A percentile compares a stretch with the other conserved stretches of the same genome.
Evolutionary conservation across 2,329 filamentous ascomycete genomes (phyloP).

Genomic region (Epichloe elymi): DNA sequence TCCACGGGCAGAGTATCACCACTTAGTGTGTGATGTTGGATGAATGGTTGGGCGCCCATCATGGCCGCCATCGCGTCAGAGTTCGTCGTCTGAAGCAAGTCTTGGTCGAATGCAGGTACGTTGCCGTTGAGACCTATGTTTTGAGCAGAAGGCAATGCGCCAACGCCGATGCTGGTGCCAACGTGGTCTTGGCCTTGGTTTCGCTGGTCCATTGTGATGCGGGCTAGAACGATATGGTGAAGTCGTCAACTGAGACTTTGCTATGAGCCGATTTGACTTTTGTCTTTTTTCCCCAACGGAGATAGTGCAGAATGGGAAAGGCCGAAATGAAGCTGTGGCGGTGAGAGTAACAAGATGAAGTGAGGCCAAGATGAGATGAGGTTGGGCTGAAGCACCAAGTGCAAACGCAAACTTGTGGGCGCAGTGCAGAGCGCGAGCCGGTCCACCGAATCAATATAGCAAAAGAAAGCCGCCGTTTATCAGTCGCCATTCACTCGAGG

Average conservation of each 20-base stretch:
- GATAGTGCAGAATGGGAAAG: background rate
- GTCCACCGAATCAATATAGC: no score
- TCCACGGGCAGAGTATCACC: slow-evolving; percentile 11
- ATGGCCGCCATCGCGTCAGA: slow-evolving; percentile 11
- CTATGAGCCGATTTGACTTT: background rate
- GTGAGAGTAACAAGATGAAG: background rate
- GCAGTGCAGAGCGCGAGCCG: no score
- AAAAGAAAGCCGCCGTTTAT: no score
- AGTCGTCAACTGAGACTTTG: background rate
- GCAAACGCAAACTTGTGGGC: no score
- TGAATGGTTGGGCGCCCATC: slow-evolving; percentile 13
- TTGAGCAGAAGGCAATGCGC: background rate
- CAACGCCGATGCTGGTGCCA: background rate
- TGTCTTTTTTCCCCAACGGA: no score
- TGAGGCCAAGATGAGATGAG: background rate
- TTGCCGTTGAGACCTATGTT: slow-evolving; percentile 3
- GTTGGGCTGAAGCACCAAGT: background rate
- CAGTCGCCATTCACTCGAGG: no score
- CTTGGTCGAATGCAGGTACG: slow-evolving; percentile 2
- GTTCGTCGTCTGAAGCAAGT: slow-evolving; percentile 1
- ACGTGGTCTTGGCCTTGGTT: slow-evolving; percentile 3
- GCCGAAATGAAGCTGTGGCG: background rate
- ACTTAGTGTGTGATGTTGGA: slow-evolving; percentile 14
- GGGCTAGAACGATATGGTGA: background rate
- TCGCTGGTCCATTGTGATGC: slow-evolving; percentile 5